These are phyloP conservation scores for Crithidia thermophila DNA, from an alignment of 208 protist species.

Conservation along the genomic window DNA sequence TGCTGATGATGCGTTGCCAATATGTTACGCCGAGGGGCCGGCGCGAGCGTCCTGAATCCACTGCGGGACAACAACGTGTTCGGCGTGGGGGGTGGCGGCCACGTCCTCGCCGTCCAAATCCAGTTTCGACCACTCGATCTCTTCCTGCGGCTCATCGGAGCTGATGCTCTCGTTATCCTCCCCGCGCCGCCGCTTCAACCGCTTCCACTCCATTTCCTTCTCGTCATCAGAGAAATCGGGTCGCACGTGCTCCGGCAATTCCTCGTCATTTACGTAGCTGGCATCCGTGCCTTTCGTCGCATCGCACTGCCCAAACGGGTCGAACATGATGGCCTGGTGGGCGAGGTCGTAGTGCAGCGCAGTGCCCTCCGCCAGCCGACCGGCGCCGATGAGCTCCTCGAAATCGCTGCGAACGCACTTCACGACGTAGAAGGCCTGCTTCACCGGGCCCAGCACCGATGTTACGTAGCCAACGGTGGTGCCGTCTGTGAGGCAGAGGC, in stretches of 20 bases:
- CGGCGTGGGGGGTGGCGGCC: background rate
- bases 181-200: slow-evolving; percentile 30
- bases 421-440: slow-evolving; percentile 57
- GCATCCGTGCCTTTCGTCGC: slow-evolving; percentile 74
- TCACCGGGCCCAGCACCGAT: slow-evolving; percentile 69
- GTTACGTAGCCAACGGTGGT: slow-evolving; percentile 50
- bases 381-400: slow-evolving; percentile 7
- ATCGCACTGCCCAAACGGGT: slow-evolving; percentile 61
- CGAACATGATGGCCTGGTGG: slow-evolving; percentile 57
- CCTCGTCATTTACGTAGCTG: slow-evolving; percentile 89
- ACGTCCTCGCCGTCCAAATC: slow-evolving; percentile 31
- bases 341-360: slow-evolving; percentile 63
- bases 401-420: slow-evolving; percentile 26
- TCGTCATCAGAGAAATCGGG: slow-evolving; percentile 92
- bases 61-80: slow-evolving; percentile 20
- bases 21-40: background rate
- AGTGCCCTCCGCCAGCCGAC: slow-evolving; percentile 21
- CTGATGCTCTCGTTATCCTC: slow-evolving; percentile 39
- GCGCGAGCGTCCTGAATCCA: slow-evolving; percentile 19
- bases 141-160: slow-evolving; percentile 43
- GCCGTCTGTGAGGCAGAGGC: slow-evolving; percentile 67
- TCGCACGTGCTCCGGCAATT: slow-evolving; percentile 76
- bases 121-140: slow-evolving; percentile 44
- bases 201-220: slow-evolving; percentile 85
- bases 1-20: background rate